These are phyloP conservation scores for Anthracocystis panici-leucophaei DNA, from an alignment of 1,284 basidiomycete species.

Conservation along the genomic window DNA sequence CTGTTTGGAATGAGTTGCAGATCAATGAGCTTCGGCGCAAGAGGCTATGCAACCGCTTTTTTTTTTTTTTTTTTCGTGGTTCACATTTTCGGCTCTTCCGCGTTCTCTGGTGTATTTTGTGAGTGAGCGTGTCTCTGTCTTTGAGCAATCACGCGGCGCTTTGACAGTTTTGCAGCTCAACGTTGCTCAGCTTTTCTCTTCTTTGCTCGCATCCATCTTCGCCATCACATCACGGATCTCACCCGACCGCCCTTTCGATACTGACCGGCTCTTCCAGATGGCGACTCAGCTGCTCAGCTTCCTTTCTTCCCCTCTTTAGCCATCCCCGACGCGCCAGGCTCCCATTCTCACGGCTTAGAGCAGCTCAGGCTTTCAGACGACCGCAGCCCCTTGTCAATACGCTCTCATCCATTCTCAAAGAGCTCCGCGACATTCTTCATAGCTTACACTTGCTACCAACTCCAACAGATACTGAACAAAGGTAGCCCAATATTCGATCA, in stretches of 20 bases:
- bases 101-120: not conserved
- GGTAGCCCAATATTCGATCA: no score
- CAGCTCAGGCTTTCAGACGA: not conserved
- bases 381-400: not conserved
- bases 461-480: no score
- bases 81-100: not conserved
- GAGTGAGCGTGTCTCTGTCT: not conserved
- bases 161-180: not conserved
- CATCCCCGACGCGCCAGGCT: not conserved
- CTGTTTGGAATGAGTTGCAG: slow-evolving; percentile 17
- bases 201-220: slow-evolving; percentile 3
- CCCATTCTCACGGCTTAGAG: not conserved
- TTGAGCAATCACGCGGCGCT: slow-evolving; percentile 1
- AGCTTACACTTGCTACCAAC: not conserved
- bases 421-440: not conserved
- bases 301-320: slow-evolving; percentile 5
- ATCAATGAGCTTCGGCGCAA: not conserved
- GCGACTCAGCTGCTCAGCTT: slow-evolving; percentile 2
- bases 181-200: not conserved
- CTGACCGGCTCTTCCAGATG: slow-evolving; percentile 7
- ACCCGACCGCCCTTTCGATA: not conserved
- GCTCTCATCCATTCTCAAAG: not conserved
- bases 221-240: slow-evolving; percentile 16
- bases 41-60: not conserved
- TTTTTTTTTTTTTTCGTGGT: not conserved